Conservation (phyloP, 768 basidiomycete genomes). For the Kondoa malvinella region DNA sequence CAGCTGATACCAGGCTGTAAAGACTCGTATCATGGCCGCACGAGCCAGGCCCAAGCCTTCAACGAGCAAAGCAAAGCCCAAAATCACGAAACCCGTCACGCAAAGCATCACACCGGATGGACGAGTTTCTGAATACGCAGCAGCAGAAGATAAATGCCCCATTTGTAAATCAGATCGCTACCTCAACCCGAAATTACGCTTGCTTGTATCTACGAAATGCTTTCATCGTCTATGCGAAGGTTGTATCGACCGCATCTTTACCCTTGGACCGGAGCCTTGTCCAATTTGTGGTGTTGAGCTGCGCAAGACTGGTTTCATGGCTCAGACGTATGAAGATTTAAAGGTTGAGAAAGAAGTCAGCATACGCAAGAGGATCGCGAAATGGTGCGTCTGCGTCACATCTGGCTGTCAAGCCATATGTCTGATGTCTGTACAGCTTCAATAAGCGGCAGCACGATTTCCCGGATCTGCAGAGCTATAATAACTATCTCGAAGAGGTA, state of each 20-base stretch:
- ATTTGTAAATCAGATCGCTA: constrained; percentile 95
- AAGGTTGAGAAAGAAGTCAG: constrained; percentile 87
- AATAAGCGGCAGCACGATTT: constrained; percentile 91
- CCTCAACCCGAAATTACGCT: constrained; percentile 77
- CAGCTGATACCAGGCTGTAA: too few species aligned
- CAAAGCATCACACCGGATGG: not conserved
- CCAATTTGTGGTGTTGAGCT: constrained; percentile 77
- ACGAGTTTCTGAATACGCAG: not conserved
- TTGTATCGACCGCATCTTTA: constrained; percentile 91
- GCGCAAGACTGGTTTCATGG: constrained; percentile 82
- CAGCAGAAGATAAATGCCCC: constrained; percentile 59
- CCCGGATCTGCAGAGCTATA: constrained; percentile 55
- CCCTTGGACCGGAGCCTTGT: constrained; percentile 87
- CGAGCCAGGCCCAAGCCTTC: not conserved
- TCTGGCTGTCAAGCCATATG: not conserved
- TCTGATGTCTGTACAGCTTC: constrained; percentile 43
- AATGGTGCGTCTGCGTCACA: constrained; percentile 46
- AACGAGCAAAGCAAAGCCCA: not conserved
- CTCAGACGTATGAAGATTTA: constrained; percentile 86
- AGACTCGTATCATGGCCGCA: too few species aligned
- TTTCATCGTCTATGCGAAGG: constrained; percentile 99
- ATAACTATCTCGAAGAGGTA: constrained; percentile 89
- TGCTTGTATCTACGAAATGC: constrained; percentile 75
- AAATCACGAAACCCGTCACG: not conserved
- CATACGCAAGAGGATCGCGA: constrained; percentile 65